phyloP scores from a whole-genome alignment of 2,329 filamentous ascomycete genomes.

The Macrophomina phaseolina region DNA sequence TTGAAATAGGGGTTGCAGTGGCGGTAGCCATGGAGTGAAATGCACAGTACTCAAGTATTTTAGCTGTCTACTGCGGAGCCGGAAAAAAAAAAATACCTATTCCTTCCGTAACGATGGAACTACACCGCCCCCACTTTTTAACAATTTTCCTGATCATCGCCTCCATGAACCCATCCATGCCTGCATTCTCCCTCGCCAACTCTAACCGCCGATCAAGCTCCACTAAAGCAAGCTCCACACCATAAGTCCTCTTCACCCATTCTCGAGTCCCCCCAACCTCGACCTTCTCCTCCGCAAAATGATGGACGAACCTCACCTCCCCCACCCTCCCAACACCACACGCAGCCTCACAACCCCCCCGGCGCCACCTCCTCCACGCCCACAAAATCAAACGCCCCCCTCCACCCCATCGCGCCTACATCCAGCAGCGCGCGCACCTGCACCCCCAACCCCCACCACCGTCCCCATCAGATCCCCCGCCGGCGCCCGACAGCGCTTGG shows the following conservation, averaged over 20 bases:
- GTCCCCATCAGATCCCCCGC: slow-evolving; percentile 27
- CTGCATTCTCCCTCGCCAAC: not conserved
- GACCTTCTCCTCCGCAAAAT: not conserved
- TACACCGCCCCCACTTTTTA: not conserved
- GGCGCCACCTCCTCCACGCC: not conserved
- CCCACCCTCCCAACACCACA: not conserved
- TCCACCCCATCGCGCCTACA: not conserved
- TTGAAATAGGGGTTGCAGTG: too few relatives aligned
- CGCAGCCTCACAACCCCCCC: not conserved
- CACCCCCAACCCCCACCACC: slow-evolving; percentile 26
- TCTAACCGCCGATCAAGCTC: not conserved
- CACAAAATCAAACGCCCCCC: not conserved
- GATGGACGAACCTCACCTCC: not conserved
- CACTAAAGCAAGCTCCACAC: not conserved
- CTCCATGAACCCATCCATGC: slow-evolving; percentile 2
- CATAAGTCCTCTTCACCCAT: not conserved
- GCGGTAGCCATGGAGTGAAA: too few relatives aligned
- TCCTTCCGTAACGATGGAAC: not conserved
- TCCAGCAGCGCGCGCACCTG: slow-evolving; percentile 30
- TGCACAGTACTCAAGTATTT: too few relatives aligned
- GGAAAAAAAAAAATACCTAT: not conserved
- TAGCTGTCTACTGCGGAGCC: too few relatives aligned
- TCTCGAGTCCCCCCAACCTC: not conserved
- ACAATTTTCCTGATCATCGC: not conserved
- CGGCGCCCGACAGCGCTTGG: slow-evolving; percentile 18